Evolutionary conservation across 2,329 filamentous ascomycete species (phyloP).

Genomic region (Dryadomyces quercus-mongolicae): DNA sequence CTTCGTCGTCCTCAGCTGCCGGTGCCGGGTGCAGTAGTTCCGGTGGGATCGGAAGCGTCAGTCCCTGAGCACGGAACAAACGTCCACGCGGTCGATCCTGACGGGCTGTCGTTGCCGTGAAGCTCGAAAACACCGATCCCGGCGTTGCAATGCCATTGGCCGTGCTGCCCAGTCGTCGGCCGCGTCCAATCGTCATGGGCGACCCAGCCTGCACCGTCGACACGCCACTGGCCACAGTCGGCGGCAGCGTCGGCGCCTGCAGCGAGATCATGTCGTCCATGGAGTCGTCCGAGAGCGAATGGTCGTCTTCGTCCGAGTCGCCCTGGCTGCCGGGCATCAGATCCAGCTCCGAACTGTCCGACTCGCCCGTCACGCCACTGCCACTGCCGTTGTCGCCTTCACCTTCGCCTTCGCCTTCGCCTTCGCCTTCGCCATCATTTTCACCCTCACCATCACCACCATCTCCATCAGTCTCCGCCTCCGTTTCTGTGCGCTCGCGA

Average conservation of each 20-base stretch:
- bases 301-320: conserved; percentile 52
- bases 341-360: conserved; percentile 32
- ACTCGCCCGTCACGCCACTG: conserved; percentile 22
- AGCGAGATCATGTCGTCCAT: conserved; percentile 90
- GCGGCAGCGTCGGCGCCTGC: conserved; percentile 63
- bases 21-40: conserved; percentile 81
- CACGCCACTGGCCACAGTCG: conserved; percentile 66
- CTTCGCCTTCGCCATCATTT: conserved; percentile 12
- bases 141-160: conserved; percentile 69
- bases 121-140: conserved; percentile 79
- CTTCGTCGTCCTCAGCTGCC: conserved; percentile 64
- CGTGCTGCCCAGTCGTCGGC: conserved; percentile 43
- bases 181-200: conserved; percentile 61
- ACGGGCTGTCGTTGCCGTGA: conserved; percentile 72
- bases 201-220: conserved; percentile 73
- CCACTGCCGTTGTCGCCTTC: conserved; percentile 8
- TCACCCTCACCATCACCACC: conserved; percentile 27
- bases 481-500: conserved; percentile 46
- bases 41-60: conserved; percentile 59
- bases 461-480: conserved; percentile 42
- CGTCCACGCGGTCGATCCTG: conserved; percentile 62
- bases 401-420: conserved; percentile 26
- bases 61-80: conserved; percentile 71
- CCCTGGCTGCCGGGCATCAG: conserved; percentile 55
- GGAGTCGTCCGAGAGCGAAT: conserved; percentile 75